Evolutionary conservation across 257 asterid genomes (phyloP).

Genomic region (Nicotiana attenuata): DNA sequence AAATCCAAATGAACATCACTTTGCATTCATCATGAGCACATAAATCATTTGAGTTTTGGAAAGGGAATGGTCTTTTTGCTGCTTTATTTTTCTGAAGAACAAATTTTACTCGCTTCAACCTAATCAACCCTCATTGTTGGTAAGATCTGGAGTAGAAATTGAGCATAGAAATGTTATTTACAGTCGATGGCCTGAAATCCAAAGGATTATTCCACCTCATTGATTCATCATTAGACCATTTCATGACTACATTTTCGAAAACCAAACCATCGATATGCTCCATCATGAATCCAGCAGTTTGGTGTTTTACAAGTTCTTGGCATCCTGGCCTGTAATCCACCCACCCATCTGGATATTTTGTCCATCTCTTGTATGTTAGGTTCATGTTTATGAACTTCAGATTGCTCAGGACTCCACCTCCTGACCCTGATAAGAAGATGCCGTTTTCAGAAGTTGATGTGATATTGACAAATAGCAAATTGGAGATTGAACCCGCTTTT

Average conservation of each 20-base stretch:
- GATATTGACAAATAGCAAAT: constrained; percentile 65
- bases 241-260: constrained; percentile 58
- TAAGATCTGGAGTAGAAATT: constrained; percentile 57
- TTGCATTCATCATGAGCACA: not conserved
- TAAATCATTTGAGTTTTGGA: not conserved
- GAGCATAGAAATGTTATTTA: constrained; percentile 51
- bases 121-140: constrained; percentile 17
- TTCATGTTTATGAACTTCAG: constrained; percentile 57
- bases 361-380: constrained; percentile 76
- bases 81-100: not conserved
- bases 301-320: constrained; percentile 68
- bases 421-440: constrained; percentile 72
- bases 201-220: constrained; percentile 80
- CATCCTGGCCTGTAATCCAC: constrained; percentile 92
- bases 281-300: constrained; percentile 82
- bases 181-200: constrained; percentile 76
- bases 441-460: constrained; percentile 82
- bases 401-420: constrained; percentile 55
- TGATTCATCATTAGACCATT: constrained; percentile 52
- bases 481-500: constrained; percentile 64
- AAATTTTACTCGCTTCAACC: not conserved
- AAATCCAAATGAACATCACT: not conserved
- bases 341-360: constrained; percentile 53
- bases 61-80: not conserved
- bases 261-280: constrained; percentile 76